Evolutionary conservation across 2,329 filamentous ascomycete genomes (phyloP).

Genomic region (Fusarium sp.): DNA sequence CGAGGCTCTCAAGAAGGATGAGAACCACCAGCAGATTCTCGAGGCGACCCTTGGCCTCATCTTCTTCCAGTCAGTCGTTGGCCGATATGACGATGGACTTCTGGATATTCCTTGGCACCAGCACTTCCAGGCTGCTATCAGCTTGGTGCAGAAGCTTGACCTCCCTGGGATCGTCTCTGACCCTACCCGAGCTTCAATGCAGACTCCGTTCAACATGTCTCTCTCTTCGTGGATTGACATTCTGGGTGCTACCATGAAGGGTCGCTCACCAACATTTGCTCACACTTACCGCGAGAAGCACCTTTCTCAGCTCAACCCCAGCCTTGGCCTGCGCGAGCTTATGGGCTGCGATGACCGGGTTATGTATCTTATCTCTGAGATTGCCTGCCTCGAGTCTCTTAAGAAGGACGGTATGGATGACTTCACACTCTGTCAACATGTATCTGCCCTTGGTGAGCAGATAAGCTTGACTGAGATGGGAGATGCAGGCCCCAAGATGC

Average conservation of each 20-base stretch:
- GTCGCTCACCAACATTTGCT: constrained; percentile 86
- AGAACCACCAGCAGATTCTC: constrained; percentile 87
- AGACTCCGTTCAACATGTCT: constrained; percentile 94
- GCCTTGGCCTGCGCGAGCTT: constrained; percentile 84
- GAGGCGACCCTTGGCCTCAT: constrained; percentile 96
- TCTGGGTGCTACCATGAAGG: constrained; percentile 91
- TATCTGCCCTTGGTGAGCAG: constrained; percentile 87
- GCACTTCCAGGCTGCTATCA: constrained; percentile 92
- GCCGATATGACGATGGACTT: constrained; percentile 84
- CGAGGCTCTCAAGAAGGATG: constrained; percentile 82
- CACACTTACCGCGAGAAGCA: constrained; percentile 97
- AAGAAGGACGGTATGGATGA: constrained; percentile 87
- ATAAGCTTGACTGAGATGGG: constrained; percentile 83
- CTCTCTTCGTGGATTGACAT: constrained; percentile 97
- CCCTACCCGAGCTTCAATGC: constrained; percentile 63
- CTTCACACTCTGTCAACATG: constrained; percentile 87
- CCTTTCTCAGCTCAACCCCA: constrained; percentile 72
- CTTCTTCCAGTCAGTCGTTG: constrained; percentile 94
- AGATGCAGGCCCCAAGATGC: constrained; percentile 69
- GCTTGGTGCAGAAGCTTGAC: constrained; percentile 86
- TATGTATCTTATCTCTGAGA: constrained; percentile 98
- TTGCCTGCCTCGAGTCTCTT: constrained; percentile 92
- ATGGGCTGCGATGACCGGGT: constrained; percentile 98
- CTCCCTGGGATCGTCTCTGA: constrained; percentile 77
- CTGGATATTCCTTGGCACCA: constrained; percentile 97